phyloP scores from a whole-genome alignment of 148 eudicot genomes.

The Camellia sinensis region DNA sequence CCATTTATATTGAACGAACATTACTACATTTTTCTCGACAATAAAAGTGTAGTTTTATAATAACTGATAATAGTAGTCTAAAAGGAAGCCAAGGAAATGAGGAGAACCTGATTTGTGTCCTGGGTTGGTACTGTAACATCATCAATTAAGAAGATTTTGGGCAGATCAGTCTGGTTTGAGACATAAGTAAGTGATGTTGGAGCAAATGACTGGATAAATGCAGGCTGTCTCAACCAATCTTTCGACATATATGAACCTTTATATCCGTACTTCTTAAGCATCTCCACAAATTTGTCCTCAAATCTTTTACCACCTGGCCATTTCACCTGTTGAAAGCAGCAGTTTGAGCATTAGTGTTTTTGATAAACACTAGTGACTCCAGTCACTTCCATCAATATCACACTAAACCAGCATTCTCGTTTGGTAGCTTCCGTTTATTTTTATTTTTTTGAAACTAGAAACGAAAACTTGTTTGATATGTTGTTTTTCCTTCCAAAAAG shows the following conservation, averaged over 20 bases:
- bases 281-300: constrained; percentile 80
- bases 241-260: constrained; percentile 82
- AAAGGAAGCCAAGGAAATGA: neutral
- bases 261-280: constrained; percentile 77
- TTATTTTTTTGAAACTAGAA: too few species aligned
- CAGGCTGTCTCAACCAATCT: constrained; percentile 85
- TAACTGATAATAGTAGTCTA: neutral
- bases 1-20: too few species aligned
- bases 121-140: constrained; percentile 59
- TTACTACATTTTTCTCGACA: neutral
- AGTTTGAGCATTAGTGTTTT: neutral
- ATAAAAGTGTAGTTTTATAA: neutral
- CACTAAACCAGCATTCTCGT: too few species aligned
- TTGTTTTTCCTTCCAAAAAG: too few species aligned
- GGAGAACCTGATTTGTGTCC: constrained; percentile 88
- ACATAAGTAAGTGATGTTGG: constrained; percentile 76
- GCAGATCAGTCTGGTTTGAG: constrained; percentile 78
- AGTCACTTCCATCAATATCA: neutral
- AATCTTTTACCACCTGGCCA: constrained; percentile 78
- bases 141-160: constrained; percentile 78
- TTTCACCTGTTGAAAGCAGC: constrained; percentile 59
- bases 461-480: too few species aligned
- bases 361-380: neutral
- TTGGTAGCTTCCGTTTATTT: too few species aligned
- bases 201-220: constrained; percentile 95